These are phyloP conservation scores for Neurospora sp. DNA, from an alignment of 495 filamentous ascomycete genomes.

Conservation along the genomic window DNA sequence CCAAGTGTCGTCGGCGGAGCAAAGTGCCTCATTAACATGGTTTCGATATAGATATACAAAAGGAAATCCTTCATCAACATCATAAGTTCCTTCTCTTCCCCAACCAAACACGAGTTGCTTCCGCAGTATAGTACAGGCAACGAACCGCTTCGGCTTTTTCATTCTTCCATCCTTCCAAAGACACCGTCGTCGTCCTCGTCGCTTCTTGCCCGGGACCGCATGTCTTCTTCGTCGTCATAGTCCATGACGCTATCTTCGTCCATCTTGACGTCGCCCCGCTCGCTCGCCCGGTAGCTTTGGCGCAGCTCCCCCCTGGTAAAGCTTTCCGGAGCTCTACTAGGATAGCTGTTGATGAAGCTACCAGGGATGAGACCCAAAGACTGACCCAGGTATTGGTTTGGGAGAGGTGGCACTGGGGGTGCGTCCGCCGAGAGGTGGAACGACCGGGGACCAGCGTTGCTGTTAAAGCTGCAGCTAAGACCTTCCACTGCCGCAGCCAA, in stretches of 20 bases:
- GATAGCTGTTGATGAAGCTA: constrained; percentile 43
- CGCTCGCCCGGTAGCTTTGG: constrained; percentile 2
- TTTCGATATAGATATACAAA: constrained; percentile 41
- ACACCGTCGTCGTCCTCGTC: constrained; percentile 93
- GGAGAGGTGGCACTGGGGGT: constrained; percentile 79
- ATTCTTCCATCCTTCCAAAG: constrained; percentile 95
- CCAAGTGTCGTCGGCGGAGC: constrained; percentile 47
- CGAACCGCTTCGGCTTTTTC: constrained; percentile 12
- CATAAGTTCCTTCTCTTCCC: constrained; percentile 9
- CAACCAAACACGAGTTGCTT: background rate
- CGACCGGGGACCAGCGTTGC: constrained; percentile 52
- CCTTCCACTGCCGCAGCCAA: constrained; percentile 86
- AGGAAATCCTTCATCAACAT: constrained; percentile 24
- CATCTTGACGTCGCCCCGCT: constrained; percentile 52
- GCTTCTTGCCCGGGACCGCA: constrained; percentile 48
- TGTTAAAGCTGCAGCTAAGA: constrained; percentile 81
- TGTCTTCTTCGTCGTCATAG: constrained; percentile 65
- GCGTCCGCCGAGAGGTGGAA: constrained; percentile 63
- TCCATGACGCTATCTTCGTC: constrained; percentile 58
- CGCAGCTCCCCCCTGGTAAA: constrained; percentile 37
- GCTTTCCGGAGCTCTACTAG: constrained; percentile 40
- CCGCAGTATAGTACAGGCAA: constrained; percentile 1
- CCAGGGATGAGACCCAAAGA: constrained; percentile 7
- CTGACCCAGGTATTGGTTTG: constrained; percentile 54
- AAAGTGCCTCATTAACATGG: constrained; percentile 31